Evolutionary conservation across 176 grass and related monocot genomes (phyloP).

Genomic region (Hordeum marinum): DNA sequence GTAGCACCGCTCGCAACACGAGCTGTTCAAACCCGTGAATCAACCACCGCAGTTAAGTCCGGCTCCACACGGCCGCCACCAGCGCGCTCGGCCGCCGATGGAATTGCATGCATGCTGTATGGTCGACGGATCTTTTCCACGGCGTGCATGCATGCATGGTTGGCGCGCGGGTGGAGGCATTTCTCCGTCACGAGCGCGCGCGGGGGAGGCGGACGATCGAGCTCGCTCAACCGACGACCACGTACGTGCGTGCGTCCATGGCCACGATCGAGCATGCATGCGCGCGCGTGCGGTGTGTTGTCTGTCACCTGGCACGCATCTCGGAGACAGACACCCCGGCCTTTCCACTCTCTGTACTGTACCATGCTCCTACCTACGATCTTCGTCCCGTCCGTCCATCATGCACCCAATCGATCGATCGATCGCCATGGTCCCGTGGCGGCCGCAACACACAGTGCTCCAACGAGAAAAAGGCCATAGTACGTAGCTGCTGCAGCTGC

Average conservation of each 20-base stretch:
- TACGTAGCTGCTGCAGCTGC: not conserved
- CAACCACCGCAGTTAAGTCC: not conserved
- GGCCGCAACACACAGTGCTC: not conserved
- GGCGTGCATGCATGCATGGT: not conserved
- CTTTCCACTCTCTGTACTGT: not conserved
- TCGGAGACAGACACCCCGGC: not conserved
- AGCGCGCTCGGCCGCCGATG: too few relatives aligned
- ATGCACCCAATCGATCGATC: not conserved
- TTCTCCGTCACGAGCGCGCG: not conserved
- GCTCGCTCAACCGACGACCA: too few relatives aligned
- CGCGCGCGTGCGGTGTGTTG: not conserved
- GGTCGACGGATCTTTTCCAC: not conserved
- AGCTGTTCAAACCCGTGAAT: not conserved
- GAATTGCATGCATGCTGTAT: not conserved
- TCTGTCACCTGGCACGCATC: not conserved
- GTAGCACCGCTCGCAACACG: not conserved
- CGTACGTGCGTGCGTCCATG: not conserved
- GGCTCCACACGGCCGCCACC: too few relatives aligned
- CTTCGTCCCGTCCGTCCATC: too few relatives aligned
- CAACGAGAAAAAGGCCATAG: too few relatives aligned
- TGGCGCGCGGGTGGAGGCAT: not conserved
- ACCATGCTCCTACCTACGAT: too few relatives aligned
- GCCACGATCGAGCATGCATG: not conserved
- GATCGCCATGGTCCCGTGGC: not conserved
- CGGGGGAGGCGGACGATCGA: too few relatives aligned